Evolutionary conservation across 192 early-diverging fungal genomes (phyloP).

Genomic region (Linnemannia schmuckeri): DNA sequence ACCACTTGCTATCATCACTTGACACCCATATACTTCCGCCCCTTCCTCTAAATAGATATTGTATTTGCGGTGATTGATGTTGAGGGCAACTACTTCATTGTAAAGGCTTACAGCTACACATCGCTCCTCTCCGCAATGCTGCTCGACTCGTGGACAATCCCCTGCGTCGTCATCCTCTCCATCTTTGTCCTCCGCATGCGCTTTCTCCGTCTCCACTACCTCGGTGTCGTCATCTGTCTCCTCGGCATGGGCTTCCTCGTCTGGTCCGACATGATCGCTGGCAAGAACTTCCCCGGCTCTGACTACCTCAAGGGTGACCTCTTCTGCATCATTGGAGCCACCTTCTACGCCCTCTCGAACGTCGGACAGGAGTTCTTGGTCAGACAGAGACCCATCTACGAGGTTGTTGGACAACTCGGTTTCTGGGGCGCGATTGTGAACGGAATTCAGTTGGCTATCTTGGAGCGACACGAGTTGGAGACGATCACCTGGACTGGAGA

Average conservation of each 20-base stretch:
- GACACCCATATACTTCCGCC: not conserved
- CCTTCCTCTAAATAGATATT: constrained; percentile 52
- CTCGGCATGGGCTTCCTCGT: constrained; percentile 78
- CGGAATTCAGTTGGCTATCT: constrained; percentile 76
- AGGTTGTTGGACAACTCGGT: constrained; percentile 80
- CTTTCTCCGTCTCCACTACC: constrained; percentile 74
- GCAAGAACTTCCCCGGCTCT: constrained; percentile 65
- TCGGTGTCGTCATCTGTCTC: constrained; percentile 77
- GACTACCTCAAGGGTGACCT: constrained; percentile 79
- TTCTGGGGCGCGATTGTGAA: constrained; percentile 82
- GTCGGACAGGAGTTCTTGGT: constrained; percentile 79
- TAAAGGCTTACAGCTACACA: constrained; percentile 83
- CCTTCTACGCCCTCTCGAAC: constrained; percentile 81
- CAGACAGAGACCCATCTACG: constrained; percentile 79
- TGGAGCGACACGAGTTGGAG: constrained; percentile 73
- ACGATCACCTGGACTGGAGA: constrained; percentile 61
- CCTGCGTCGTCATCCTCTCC: constrained; percentile 79
- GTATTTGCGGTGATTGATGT: constrained; percentile 79
- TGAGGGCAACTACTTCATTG: constrained; percentile 87
- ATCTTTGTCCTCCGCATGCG: constrained; percentile 74
- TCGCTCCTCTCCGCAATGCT: constrained; percentile 83
- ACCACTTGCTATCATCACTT: not conserved
- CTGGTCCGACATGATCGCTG: constrained; percentile 73
- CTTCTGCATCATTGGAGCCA: constrained; percentile 79
- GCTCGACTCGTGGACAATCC: constrained; percentile 82